phyloP scores from a whole-genome alignment of 768 basidiomycete genomes.

The Trametes coccinea region DNA sequence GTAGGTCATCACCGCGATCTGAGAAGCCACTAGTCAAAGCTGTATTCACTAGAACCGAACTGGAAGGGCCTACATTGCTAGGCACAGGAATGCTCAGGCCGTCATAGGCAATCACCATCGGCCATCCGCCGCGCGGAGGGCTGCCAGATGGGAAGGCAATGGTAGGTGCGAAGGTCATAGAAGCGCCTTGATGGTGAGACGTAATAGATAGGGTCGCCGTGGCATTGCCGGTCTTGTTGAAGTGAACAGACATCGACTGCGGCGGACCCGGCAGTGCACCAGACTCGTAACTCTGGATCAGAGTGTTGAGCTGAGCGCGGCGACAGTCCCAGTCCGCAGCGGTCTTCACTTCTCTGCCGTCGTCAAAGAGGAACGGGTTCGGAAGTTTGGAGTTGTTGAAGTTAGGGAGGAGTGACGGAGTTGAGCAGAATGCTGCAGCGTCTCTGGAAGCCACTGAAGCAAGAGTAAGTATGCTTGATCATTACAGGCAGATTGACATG shows the following conservation, averaged over 20 bases:
- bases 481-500: too few relatives aligned
- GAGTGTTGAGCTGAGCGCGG: conserved; percentile 47
- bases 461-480: too few relatives aligned
- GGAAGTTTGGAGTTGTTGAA: conserved; percentile 47
- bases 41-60: too few relatives aligned
- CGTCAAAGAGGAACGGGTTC: conserved; percentile 54
- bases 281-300: conserved; percentile 54
- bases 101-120: conserved; percentile 53
- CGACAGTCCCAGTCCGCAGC: conserved; percentile 54
- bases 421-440: conserved; percentile 18
- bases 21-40: too few relatives aligned
- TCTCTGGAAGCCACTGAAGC: conserved; percentile 1
- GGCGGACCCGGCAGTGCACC: conserved; percentile 54
- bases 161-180: conserved; percentile 49
- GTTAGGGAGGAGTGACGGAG: conserved; percentile 24
- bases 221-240: conserved; percentile 34
- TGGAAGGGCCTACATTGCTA: conserved; percentile 18
- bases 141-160: conserved; percentile 47
- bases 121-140: conserved; percentile 42
- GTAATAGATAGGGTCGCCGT: conserved; percentile 47
- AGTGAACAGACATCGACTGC: conserved; percentile 42
- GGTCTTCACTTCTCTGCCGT: conserved; percentile 44
- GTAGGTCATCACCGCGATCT: conserved; percentile 49
- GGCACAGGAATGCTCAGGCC: conserved; percentile 41
- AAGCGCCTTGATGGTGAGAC: conserved; percentile 44